A percentile compares a stretch with the other conserved stretches of the same genome.
Conservation (phyloP, 805 yeast species). For the Torulaspora quercuum region DNA sequence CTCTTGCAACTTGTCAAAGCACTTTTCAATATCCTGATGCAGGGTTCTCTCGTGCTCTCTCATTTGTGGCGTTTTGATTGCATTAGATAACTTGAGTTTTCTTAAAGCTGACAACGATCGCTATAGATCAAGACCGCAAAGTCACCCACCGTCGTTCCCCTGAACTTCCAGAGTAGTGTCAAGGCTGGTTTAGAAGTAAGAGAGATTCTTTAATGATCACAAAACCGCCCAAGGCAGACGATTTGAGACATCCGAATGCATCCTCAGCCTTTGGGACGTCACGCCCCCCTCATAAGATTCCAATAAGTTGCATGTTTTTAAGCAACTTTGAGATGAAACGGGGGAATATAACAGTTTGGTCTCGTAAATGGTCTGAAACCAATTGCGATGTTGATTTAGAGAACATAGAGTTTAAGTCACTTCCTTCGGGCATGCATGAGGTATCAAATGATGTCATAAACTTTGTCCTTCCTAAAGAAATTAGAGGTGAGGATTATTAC, state of each 20-base stretch:
- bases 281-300: constrained; percentile 13
- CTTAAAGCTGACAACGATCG: background rate
- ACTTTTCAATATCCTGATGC: constrained; percentile 23
- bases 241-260: background rate
- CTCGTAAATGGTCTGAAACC: constrained; percentile 17
- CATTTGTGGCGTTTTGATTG: no score
- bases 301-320: constrained; percentile 28
- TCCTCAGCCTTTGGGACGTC: constrained; percentile 1
- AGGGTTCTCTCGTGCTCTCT: constrained; percentile 20
- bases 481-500: constrained; percentile 17
- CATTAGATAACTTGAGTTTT: no score
- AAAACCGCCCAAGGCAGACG: background rate
- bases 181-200: background rate
- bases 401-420: constrained; percentile 57
- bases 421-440: constrained; percentile 68
- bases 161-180: background rate
- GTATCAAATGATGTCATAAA: constrained; percentile 49
- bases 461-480: constrained; percentile 43
- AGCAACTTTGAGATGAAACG: constrained; percentile 35
- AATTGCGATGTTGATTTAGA: constrained; percentile 28
- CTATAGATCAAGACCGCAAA: background rate
- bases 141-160: no score
- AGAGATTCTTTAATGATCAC: constrained; percentile 1
- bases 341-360: constrained; percentile 34
- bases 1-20: constrained; percentile 27